Conservation (phyloP, 2,329 filamentous ascomycete species). For the Cladobotryum protrusum region DNA sequence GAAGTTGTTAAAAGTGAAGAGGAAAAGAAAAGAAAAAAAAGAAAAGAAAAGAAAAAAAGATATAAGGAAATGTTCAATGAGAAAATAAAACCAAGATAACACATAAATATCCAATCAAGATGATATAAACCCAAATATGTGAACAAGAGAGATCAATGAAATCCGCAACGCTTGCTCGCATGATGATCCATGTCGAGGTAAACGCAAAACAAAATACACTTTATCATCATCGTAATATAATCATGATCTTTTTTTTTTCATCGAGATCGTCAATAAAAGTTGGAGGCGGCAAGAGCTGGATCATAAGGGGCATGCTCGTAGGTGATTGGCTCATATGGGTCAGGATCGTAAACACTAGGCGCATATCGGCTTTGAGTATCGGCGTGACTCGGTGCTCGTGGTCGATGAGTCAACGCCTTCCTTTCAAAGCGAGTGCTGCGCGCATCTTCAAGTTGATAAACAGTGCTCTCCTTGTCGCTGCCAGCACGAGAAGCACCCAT, state of each 20-base stretch:
- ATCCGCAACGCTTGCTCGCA: conserved; percentile 14
- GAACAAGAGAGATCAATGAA: background rate
- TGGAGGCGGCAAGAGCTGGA: conserved; percentile 20
- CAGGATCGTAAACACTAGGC: conserved; percentile 9
- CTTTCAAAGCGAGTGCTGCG: conserved; percentile 36
- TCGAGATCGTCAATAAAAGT: conserved; percentile 26
- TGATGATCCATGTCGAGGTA: conserved; percentile 6
- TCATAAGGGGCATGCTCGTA: conserved; percentile 22
- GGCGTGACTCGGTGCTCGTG: conserved; percentile 45
- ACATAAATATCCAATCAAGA: background rate
- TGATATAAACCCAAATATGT: background rate
- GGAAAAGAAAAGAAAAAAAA: conserved; percentile 19
- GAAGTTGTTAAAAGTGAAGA: conserved; percentile 3
- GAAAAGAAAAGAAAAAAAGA: conserved; percentile 16
- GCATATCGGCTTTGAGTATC: conserved; percentile 33
- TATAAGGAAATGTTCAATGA: background rate
- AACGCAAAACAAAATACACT: conserved; percentile 16
- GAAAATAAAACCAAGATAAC: conserved; percentile 12
- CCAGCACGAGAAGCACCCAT: conserved; percentile 31
- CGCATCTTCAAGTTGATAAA: conserved; percentile 42
- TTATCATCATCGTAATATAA: conserved; percentile 13
- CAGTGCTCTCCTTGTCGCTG: conserved; percentile 47
- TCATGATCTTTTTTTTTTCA: conserved; percentile 24
- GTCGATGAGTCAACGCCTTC: conserved; percentile 36
- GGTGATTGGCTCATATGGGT: conserved; percentile 4